Evolutionary conservation across 2,329 filamentous ascomycete species (phyloP), one percentile per base, ranked within the genome.

Genomic region (Alternaria angustiovoidea): DNA sequence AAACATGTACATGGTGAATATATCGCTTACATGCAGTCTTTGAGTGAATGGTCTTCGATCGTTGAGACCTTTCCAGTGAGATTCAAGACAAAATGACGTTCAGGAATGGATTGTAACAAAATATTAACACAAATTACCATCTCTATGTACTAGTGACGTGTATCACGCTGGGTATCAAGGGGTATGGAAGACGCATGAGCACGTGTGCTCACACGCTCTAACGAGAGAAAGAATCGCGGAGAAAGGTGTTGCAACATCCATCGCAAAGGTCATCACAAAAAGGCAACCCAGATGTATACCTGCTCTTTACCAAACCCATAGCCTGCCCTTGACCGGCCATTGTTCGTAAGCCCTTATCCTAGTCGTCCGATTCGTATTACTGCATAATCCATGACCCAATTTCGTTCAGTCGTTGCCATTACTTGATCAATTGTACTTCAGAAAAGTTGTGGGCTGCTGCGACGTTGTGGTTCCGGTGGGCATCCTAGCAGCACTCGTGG

Each of bases 91-190:
- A 34, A 16, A 16, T 34, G 32, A 34, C 11, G 4, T 14, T 14
- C 32, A 16, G 5, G 5, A 16, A 36, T 12, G 4, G 43, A 53
- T 32, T 8, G 18, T 2, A 53, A 34, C 20, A n/a, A 34, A 34
- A 9, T 24, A 36, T 53, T 34, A 53, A 44, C 7, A 22, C 39
- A 53, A 20, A 53, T 24, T 53, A 26, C 51, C 51, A 52, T 42
- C 43, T 51, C 43, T 51, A 51, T 39, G 44, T 57, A 57, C 54
- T 53, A 20, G 14, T 53, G 26, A 12, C 36, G 34, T 22, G 42
- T 54, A 52, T 46, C 24, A 51, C 48, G 38, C 26, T 38, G 56
- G 56, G 56, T 58, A 58, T 58, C 56, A 54, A 55, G 51, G 42
- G 42, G 24, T 32, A 41, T 32, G 28, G 47, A 20, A 46, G 48